Evolutionary conservation across 345 rosid genomes (phyloP), one percentile per base, ranked within the genome.

Genomic region (Corchorus capsularis): DNA sequence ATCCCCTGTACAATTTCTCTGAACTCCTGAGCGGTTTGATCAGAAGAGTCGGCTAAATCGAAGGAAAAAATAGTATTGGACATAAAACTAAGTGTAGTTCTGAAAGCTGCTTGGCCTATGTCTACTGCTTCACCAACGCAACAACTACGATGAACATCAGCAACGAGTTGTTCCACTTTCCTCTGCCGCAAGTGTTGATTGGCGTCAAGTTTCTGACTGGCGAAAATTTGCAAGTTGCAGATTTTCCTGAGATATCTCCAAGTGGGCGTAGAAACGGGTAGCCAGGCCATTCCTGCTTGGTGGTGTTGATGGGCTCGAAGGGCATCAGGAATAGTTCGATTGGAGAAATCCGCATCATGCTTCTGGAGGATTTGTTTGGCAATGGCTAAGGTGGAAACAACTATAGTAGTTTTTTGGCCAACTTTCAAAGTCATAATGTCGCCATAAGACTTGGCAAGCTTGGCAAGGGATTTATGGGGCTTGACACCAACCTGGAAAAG

Each of bases 321-420:
- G 1, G 86, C 71, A 43, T 85, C 87, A 2, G 5, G 41, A 11
- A 68, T 77, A 87, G 72, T 20, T 55, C 49, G 45, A 61, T 39
- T 39, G 41, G 41, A 39, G 41, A 39, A 39, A 39, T 2, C 41
- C 2, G 41, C 82, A 61, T 85, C 89, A 20, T 82, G 80, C 54
- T 79, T 83, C 46, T 83, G 81, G 35, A 85, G 82, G 67, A 80
- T 77, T 54, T 89, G 79, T 76, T 79, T 78, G 49, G 86, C 90
- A 27, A 79, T 47, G 5, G 32, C 75, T 0, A 80, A 75, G 11
- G 86, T 87, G 46, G 87, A 76, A 53, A 85, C 35, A 20, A 85
- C 82, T 19, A 89, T 50, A 6, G 85, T 82, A n/a, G 82, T 82
- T 15, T 72, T 27, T n/a, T 50, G 19, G n/a, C 92, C 88, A 3